These are phyloP conservation scores for Cyclospora cayetanensis DNA, from an alignment of 169 alveolate genomes.

Conservation along the genomic window DNA sequence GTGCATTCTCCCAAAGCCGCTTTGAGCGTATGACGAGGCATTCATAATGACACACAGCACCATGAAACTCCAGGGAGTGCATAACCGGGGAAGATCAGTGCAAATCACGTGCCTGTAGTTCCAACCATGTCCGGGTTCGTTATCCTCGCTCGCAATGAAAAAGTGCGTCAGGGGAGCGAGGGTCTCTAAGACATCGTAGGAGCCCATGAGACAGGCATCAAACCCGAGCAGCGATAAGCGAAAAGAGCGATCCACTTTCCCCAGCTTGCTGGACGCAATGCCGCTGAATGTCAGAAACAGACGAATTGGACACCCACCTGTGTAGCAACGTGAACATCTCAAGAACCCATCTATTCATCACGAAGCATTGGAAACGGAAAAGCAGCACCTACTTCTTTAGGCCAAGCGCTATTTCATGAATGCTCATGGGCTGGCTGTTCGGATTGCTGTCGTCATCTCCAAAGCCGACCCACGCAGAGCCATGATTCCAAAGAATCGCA, in stretches of 20 bases:
- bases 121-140: conserved; percentile 83
- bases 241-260: conserved; percentile 61
- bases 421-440: conserved; percentile 72
- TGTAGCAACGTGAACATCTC: neutral
- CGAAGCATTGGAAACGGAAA: neutral
- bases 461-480: conserved; percentile 81
- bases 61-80: too few species aligned
- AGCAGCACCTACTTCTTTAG: conserved; percentile 31
- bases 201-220: conserved; percentile 81
- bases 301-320: neutral
- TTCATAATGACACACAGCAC: too few species aligned
- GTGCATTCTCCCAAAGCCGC: too few species aligned
- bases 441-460: conserved; percentile 80
- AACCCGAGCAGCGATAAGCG: conserved; percentile 77
- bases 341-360: neutral
- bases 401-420: conserved; percentile 69
- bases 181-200: conserved; percentile 77
- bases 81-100: neutral
- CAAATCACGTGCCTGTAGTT: conserved; percentile 71
- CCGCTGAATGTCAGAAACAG: conserved; percentile 68
- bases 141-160: conserved; percentile 80
- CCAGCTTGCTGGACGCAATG: conserved; percentile 61
- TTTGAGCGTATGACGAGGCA: too few species aligned
- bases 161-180: conserved; percentile 76
- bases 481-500: conserved; percentile 80